Evolutionary conservation across 1,139 yeast species (phyloP), one percentile per base, ranked within the genome.

Genomic region (Torulaspora globosa): DNA sequence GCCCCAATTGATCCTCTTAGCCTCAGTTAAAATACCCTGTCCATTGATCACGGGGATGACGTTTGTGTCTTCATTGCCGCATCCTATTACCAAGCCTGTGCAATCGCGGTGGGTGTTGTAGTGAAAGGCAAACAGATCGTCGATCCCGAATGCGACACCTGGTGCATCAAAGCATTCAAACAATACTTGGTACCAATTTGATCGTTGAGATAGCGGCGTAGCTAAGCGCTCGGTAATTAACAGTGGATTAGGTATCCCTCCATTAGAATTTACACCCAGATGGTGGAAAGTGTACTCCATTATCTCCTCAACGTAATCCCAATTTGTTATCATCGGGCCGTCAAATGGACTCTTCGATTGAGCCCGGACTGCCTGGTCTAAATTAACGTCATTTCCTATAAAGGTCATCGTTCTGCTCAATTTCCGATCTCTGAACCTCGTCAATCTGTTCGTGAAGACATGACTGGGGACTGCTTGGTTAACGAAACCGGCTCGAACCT

Each of bases 1-100:
- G 46, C 97, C 98, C 87, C 94, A 88, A 60, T 88, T 90, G 36
- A 94, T 79, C 57, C 97, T 72, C 59, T 88, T 90, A 2, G 92
- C 73, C 50, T 82, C 84, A 39, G 76, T 70, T 44, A 88, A 66
- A 2, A 82, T 57, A 0, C 95, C 94, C 47, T 70, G 71, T 0
- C 89, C 87, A 16, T 76, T 63, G 1, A 86, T 53, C 2, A 92
- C 88, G 0, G 98, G 98, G 12, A 92, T 80, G 0, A 92, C 69
- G 58, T 82, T 83, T 0, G 96, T 85, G 52, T 87, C 77, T 58
- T 89, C 95, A 62, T 88, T 77, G 1, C 96, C 96, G 4, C 89
- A 74, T 9, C 88, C 84, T 28, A 94, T 75, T 1, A 90, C 88
- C 27, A 94, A 62, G 1, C 96, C 97, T 41, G 69, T 69, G 16